phyloP scores from a whole-genome alignment of 192 early-diverging fungal genomes.

The Podila epigama region DNA sequence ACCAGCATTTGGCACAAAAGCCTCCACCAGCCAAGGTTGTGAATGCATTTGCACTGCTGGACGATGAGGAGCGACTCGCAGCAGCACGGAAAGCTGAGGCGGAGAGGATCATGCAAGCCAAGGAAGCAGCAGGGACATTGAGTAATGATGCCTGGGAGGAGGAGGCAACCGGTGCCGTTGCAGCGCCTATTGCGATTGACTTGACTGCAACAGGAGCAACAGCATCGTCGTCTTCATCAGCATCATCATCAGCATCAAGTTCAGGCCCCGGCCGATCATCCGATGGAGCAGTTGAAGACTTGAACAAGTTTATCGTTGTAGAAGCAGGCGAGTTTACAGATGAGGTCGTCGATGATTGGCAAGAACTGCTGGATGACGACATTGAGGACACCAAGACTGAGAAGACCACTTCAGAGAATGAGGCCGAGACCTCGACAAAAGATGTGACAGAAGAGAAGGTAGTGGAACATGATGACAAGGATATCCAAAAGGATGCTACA shows the following conservation, averaged over 20 bases:
- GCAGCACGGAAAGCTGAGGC: constrained; percentile 37
- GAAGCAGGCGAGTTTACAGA: constrained; percentile 42
- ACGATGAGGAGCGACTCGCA: constrained; percentile 41
- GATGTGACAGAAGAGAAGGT: not conserved
- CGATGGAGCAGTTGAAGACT: constrained; percentile 11
- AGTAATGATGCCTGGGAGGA: constrained; percentile 47
- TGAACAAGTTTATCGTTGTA: constrained; percentile 46
- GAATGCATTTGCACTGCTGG: constrained; percentile 38
- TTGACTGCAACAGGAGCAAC: no score
- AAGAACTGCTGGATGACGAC: constrained; percentile 42
- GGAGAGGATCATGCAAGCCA: constrained; percentile 42
- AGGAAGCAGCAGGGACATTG: constrained; percentile 40
- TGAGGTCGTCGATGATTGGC: constrained; percentile 48
- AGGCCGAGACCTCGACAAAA: not conserved
- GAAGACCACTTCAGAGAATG: no score
- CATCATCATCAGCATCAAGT: no score
- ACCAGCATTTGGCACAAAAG: constrained; percentile 20
- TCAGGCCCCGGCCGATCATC: not conserved
- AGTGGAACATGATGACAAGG: not conserved
- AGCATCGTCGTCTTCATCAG: no score
- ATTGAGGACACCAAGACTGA: no score
- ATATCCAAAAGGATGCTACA: not conserved
- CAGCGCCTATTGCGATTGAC: not conserved
- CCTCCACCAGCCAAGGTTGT: constrained; percentile 10
- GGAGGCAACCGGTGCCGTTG: constrained; percentile 9